These are phyloP conservation scores for Trametes maxima DNA, from an alignment of 768 basidiomycete species.

Conservation along the genomic window DNA sequence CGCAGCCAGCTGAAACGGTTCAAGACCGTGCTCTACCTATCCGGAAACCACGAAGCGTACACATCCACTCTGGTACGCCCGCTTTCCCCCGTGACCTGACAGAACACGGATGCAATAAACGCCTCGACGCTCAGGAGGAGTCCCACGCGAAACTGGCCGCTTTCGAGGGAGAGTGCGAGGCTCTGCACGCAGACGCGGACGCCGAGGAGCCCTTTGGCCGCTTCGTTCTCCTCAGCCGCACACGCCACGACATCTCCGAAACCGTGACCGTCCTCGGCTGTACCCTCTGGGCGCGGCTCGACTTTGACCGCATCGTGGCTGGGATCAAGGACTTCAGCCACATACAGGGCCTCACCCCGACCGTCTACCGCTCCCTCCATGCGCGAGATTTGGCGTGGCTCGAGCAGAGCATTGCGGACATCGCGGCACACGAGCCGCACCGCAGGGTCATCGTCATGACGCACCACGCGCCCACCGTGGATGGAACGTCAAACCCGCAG, in stretches of 20 bases:
- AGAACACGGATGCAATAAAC: background rate
- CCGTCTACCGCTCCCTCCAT: conserved; percentile 31
- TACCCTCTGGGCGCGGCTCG: conserved; percentile 42
- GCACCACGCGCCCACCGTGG: conserved; percentile 44
- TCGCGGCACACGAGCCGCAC: conserved; percentile 34
- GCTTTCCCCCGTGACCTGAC: no score
- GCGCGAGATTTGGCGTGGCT: conserved; percentile 38
- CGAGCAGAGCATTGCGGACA: conserved; percentile 26
- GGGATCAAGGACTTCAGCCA: conserved; percentile 39
- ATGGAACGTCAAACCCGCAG: conserved; percentile 38
- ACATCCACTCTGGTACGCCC: conserved; percentile 9
- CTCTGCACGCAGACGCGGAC: no score
- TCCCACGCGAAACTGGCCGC: background rate
- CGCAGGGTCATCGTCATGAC: conserved; percentile 40
- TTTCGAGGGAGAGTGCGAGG: background rate
- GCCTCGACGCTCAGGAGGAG: background rate
- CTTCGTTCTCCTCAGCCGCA: conserved; percentile 39
- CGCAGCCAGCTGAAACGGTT: conserved; percentile 34
- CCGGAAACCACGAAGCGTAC: conserved; percentile 39
- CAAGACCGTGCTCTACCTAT: conserved; percentile 37
- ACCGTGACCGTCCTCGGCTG: conserved; percentile 43
- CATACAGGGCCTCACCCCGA: conserved; percentile 33
- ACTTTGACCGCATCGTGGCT: conserved; percentile 32
- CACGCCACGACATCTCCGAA: conserved; percentile 37
- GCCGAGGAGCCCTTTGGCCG: conserved; percentile 14